phyloP scores from a whole-genome alignment of 495 filamentous ascomycete species.

The Neurospora cerealis region DNA sequence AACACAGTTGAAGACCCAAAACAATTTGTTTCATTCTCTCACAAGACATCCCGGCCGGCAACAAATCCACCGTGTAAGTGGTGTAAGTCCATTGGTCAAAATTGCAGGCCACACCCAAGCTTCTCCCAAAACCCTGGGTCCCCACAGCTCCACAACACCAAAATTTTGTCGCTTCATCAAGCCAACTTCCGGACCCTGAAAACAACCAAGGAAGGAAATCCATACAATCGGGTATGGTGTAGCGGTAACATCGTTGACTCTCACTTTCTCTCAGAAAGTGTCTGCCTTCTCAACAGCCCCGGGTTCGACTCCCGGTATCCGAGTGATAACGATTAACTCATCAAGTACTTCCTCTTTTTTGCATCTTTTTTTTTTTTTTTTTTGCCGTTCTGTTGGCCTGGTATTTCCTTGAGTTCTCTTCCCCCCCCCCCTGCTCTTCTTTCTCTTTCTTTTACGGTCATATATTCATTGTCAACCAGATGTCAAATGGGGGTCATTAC shows the following conservation, averaged over 20 bases:
- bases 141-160: background rate
- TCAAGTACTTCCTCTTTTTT: background rate
- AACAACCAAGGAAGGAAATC: background rate
- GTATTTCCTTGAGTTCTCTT: too few relatives aligned
- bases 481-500: too few relatives aligned
- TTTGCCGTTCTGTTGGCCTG: background rate
- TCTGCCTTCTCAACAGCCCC: background rate
- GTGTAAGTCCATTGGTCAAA: background rate
- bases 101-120: background rate
- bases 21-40: too few relatives aligned
- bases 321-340: background rate
- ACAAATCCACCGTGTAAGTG: background rate
- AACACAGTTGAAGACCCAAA: background rate
- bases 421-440: too few relatives aligned
- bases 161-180: background rate
- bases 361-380: background rate
- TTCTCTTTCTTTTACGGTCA: too few relatives aligned
- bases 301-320: background rate
- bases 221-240: background rate
- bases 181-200: rapidly evolving
- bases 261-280: background rate
- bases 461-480: too few relatives aligned
- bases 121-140: background rate
- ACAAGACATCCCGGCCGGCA: background rate
- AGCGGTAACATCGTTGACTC: background rate